phyloP scores from a whole-genome alignment of 2,329 filamentous ascomycete genomes.

The Waltergamsia citrina region DNA sequence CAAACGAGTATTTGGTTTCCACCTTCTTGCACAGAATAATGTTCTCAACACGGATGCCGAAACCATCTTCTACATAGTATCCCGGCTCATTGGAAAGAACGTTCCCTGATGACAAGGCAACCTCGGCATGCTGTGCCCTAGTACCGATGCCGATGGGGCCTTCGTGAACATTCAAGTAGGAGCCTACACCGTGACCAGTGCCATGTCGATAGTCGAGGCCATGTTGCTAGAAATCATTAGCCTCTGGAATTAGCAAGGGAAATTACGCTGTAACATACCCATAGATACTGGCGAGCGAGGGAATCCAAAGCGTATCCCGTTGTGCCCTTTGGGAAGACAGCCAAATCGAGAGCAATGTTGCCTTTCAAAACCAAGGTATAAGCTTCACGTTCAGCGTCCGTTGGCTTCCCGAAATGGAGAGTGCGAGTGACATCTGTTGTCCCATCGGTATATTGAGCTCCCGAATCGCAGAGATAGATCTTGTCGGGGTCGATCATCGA shows the following conservation, averaged over 20 bases:
- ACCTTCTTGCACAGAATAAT: slow-evolving; percentile 84
- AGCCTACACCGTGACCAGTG: slow-evolving; percentile 92
- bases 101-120: slow-evolving; percentile 82
- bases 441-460: slow-evolving; percentile 90
- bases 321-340: slow-evolving; percentile 88
- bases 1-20: slow-evolving; percentile 80
- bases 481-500: slow-evolving; percentile 73
- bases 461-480: slow-evolving; percentile 93
- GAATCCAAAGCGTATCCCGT: slow-evolving; percentile 87
- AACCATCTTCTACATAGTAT: slow-evolving; percentile 92
- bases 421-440: slow-evolving; percentile 95
- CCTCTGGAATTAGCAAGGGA: neutral
- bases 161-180: slow-evolving; percentile 93
- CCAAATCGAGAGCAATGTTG: slow-evolving; percentile 77
- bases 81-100: slow-evolving; percentile 95
- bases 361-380: slow-evolving; percentile 95
- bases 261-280: slow-evolving; percentile 46
- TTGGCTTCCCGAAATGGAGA: slow-evolving; percentile 81
- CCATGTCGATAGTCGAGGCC: slow-evolving; percentile 94
- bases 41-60: slow-evolving; percentile 95
- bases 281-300: slow-evolving; percentile 82
- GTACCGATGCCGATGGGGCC: slow-evolving; percentile 95
- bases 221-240: slow-evolving; percentile 28
- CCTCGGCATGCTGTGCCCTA: slow-evolving; percentile 82
- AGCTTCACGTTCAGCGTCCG: slow-evolving; percentile 72